Percentiles rank a stretch among this genome's conserved stretches.
Evolutionary conservation across 805 yeast genomes (phyloP).

Genomic region (Priceomyces medius): DNA sequence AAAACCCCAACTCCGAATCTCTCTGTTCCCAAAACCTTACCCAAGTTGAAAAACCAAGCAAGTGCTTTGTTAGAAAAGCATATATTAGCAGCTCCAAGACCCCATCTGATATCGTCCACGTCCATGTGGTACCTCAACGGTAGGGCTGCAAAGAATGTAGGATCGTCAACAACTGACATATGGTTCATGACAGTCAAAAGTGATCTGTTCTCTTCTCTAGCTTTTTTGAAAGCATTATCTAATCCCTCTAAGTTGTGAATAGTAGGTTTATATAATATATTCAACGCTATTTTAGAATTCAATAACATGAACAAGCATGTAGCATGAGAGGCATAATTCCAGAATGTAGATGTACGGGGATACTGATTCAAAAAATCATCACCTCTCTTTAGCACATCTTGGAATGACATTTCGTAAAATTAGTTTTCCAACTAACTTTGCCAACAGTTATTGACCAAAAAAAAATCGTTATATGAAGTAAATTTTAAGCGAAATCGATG

Average conservation of each 20-base stretch:
- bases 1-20: constrained; percentile 93
- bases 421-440: too few species aligned
- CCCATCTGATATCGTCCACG: constrained; percentile 81
- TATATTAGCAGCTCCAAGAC: constrained; percentile 88
- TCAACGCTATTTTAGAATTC: constrained; percentile 59
- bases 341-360: constrained; percentile 56
- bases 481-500: neutral
- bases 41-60: constrained; percentile 73
- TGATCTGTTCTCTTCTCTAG: constrained; percentile 68
- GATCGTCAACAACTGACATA: constrained; percentile 91
- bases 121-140: constrained; percentile 67
- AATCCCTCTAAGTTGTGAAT: constrained; percentile 63
- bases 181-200: constrained; percentile 88
- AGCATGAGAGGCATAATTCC: constrained; percentile 69
- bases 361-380: constrained; percentile 64
- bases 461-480: too few species aligned
- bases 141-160: constrained; percentile 81
- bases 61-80: constrained; percentile 64
- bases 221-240: constrained; percentile 60
- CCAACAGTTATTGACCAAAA: too few species aligned
- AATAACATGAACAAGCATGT: constrained; percentile 68
- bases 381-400: constrained; percentile 68
- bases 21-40: constrained; percentile 83
- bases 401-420: constrained; percentile 57
- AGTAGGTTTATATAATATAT: constrained; percentile 61